Percentiles rank a stretch among this genome's conserved stretches.
Conservation (phyloP, 352 stramenopile species). For the Elongisporangium senticosum region DNA sequence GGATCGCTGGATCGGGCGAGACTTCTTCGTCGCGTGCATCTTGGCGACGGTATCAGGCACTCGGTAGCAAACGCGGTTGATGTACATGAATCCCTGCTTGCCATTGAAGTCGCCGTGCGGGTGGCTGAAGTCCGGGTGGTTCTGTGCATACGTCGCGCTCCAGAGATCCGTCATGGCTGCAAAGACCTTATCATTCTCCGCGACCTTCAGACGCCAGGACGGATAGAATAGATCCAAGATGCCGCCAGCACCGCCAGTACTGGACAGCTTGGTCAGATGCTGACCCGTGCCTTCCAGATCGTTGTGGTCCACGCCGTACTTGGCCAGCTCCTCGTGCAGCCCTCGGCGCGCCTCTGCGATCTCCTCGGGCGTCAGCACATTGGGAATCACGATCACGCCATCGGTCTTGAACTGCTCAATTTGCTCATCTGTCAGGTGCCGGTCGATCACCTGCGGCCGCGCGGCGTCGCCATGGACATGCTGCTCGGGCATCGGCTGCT, state of each 20-base stretch:
- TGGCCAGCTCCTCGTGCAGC: constrained; percentile 58
- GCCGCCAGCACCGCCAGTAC: constrained; percentile 79
- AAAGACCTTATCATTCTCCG: constrained; percentile 66
- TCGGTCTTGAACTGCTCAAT: constrained; percentile 53
- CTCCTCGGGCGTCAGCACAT: constrained; percentile 57
- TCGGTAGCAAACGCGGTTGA: constrained; percentile 83
- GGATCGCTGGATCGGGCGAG: constrained; percentile 76
- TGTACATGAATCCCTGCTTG: constrained; percentile 82
- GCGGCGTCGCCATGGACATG: constrained; percentile 6
- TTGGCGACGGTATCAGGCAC: constrained; percentile 64
- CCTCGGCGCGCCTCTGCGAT: constrained; percentile 43
- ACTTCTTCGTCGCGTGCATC: constrained; percentile 57
- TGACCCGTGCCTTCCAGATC: constrained; percentile 58
- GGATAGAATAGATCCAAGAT: constrained; percentile 89
- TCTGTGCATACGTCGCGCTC: constrained; percentile 63
- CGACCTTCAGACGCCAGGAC: constrained; percentile 78
- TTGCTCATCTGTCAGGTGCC: constrained; percentile 46
- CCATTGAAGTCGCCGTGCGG: constrained; percentile 66
- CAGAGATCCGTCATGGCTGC: constrained; percentile 82
- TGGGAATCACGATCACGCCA: constrained; percentile 71
- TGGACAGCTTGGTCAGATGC: constrained; percentile 79
- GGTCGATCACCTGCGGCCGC: constrained; percentile 14
- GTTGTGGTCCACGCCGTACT: constrained; percentile 67
- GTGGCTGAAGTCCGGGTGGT: constrained; percentile 57
- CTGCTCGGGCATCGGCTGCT: not conserved